These are phyloP conservation scores for Suhomyces tanzawaensis DNA, from an alignment of 805 yeast species.

Conservation along the genomic window DNA sequence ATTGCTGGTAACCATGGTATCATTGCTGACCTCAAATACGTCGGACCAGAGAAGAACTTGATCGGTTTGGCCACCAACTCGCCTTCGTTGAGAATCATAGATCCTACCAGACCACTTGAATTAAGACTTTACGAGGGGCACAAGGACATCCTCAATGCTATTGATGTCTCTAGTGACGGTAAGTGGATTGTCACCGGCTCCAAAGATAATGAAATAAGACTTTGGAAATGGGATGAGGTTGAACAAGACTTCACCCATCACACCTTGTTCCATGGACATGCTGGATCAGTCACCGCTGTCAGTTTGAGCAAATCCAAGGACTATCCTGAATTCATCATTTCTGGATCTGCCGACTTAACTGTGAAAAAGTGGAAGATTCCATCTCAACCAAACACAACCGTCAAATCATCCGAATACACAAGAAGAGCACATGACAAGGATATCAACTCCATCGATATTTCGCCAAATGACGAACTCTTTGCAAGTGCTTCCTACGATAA, in stretches of 20 bases:
- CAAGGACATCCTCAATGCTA: conserved; percentile 73
- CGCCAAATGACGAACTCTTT: conserved; percentile 85
- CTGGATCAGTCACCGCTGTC: conserved; percentile 81
- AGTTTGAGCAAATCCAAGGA: conserved; percentile 59
- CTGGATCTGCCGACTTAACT: conserved; percentile 83
- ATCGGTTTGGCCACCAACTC: conserved; percentile 93
- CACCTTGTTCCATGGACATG: conserved; percentile 80
- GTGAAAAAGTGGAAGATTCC: conserved; percentile 84
- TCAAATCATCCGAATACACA: conserved; percentile 76
- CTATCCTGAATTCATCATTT: conserved; percentile 67
- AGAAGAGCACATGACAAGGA: conserved; percentile 97
- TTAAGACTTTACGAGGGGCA: conserved; percentile 76
- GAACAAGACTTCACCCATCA: conserved; percentile 40
- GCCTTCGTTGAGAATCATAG: conserved; percentile 76
- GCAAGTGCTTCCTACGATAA: conserved; percentile 96
- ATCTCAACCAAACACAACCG: conserved; percentile 27
- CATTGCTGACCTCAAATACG: conserved; percentile 81
- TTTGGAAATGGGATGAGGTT: conserved; percentile 68
- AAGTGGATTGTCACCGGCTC: conserved; percentile 89
- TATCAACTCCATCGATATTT: conserved; percentile 81
- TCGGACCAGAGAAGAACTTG: conserved; percentile 56
- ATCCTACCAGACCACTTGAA: conserved; percentile 58
- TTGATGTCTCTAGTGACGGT: conserved; percentile 80
- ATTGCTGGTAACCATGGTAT: conserved; percentile 96
- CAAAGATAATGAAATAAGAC: conserved; percentile 79